Base-by-base conservation (phyloP, 345 rosid species). In the Sonneratia caseolaris region DNA sequence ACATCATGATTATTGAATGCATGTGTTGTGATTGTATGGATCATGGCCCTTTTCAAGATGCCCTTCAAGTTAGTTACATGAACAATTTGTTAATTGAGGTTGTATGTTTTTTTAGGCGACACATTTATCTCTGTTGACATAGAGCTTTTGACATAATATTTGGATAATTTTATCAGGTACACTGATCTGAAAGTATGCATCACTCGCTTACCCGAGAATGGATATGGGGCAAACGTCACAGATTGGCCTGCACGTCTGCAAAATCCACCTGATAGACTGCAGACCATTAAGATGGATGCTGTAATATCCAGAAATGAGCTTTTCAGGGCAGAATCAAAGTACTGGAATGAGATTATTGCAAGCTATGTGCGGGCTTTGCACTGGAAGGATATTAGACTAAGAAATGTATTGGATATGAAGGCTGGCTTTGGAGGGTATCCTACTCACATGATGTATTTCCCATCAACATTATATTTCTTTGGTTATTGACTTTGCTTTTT, bases 331-430 rank as follows among this genome's bases (percentile, higher is more conserved):
- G 98, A 95, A 81, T 84, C 85, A 47, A 92, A 88, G 76, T 95
- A 88, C 83, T 95, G 99, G 99, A 77, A 74, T 24, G 97, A 89
- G 76, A 92, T 81, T 75, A 81, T 95, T 75, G 79, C 79, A 67
- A 80, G 94, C 79, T 95, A 88, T 76, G 86, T 92, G 35, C 88
- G 91, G 47, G 88, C 81, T 47, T 47, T 9, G 1, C 51, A 47
- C 37, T 92, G 99, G 99, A 89, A 87, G 86, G 82, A 88, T 77
- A 73, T 84, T 67, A 92, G 80, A 73, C 77, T 92, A 24, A 86
- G 98, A 90, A 95, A 95, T 79, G 92, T 95, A 21, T 38, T 95
- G 87, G 99, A 95, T 84, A 95, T 95, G 98, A 92, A 78, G 83
- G 96, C 98, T 70, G 84, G 94, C 83, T 95, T 81, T 84, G 99